These are phyloP conservation scores for Lentinus brumalis DNA, from an alignment of 768 basidiomycete genomes.

Conservation along the genomic window DNA sequence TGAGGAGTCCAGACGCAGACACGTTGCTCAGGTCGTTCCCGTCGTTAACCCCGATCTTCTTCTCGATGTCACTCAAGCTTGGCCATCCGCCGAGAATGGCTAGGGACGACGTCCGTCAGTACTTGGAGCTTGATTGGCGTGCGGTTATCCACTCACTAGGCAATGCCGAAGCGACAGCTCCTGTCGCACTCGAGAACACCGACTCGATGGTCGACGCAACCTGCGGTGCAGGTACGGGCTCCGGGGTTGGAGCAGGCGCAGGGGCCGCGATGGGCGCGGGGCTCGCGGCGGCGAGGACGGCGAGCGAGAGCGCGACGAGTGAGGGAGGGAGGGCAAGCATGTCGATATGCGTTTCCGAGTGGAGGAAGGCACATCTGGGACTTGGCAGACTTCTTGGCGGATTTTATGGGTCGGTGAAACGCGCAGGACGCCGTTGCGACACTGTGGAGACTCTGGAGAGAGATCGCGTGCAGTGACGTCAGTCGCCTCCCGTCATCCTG, in stretches of 20 bases:
- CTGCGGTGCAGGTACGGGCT: slow-evolving; percentile 9
- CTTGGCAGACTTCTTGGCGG: neutral
- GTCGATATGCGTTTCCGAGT: neutral
- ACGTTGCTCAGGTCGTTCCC: slow-evolving; percentile 22
- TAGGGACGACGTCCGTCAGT: neutral
- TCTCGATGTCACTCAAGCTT: slow-evolving; percentile 27
- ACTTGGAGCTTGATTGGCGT: too few species aligned
- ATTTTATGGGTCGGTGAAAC: neutral
- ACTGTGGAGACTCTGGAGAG: neutral
- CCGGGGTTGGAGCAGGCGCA: slow-evolving; percentile 6
- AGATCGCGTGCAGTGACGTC: neutral
- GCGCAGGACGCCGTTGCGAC: neutral
- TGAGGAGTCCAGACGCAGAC: slow-evolving; percentile 23
- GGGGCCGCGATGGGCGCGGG: slow-evolving; percentile 5
- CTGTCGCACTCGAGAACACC: slow-evolving; percentile 14
- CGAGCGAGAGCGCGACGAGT: slow-evolving; percentile 2
- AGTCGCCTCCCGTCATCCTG: neutral
- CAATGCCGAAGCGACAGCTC: slow-evolving; percentile 15
- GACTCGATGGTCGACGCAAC: slow-evolving; percentile 6
- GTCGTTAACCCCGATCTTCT: slow-evolving; percentile 18
- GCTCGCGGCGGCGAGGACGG: neutral
- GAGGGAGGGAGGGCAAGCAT: neutral
- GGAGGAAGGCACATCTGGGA: neutral
- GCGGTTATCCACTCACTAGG: neutral
- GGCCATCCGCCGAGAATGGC: slow-evolving; percentile 25